These are phyloP conservation scores for Hanseniaspora hatyaiensis DNA, from an alignment of 805 yeast genomes.

Conservation along the genomic window DNA sequence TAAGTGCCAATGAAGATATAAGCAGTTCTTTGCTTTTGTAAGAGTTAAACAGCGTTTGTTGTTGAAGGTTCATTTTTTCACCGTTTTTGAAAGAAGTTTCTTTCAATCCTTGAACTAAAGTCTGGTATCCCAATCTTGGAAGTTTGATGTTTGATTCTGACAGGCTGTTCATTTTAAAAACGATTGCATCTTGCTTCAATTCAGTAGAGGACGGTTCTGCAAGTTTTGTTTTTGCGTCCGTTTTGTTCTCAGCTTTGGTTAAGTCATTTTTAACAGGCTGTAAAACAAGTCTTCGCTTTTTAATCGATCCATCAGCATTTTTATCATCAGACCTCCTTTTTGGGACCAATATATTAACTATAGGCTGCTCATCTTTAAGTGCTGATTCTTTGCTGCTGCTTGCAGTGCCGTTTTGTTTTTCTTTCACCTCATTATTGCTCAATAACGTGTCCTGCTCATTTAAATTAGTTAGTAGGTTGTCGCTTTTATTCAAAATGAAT, in stretches of 20 bases:
- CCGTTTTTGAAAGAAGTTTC: too few relatives aligned
- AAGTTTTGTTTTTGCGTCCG: neutral
- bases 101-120: constrained; percentile 49
- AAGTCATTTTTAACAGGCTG: constrained; percentile 54
- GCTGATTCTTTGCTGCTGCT: constrained; percentile 20
- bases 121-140: constrained; percentile 54
- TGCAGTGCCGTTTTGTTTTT: constrained; percentile 22
- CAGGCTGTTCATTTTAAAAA: neutral
- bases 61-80: constrained; percentile 19
- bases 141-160: constrained; percentile 35
- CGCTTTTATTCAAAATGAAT: neutral
- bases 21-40: constrained; percentile 25
- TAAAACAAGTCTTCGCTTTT: constrained; percentile 65
- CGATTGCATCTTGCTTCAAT: neutral
- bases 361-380: constrained; percentile 13
- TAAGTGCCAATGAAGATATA: constrained; percentile 29
- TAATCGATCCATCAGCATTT: constrained; percentile 56
- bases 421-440: constrained; percentile 21
- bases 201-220: too few relatives aligned
- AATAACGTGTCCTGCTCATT: constrained; percentile 19
- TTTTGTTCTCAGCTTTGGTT: neutral
- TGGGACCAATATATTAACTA: constrained; percentile 24
- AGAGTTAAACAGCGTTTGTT: constrained; percentile 42
- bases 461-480: neutral
- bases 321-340: constrained; percentile 26